Conservation (phyloP, 306 rosid species). For the Cicer pinnatifidum region DNA sequence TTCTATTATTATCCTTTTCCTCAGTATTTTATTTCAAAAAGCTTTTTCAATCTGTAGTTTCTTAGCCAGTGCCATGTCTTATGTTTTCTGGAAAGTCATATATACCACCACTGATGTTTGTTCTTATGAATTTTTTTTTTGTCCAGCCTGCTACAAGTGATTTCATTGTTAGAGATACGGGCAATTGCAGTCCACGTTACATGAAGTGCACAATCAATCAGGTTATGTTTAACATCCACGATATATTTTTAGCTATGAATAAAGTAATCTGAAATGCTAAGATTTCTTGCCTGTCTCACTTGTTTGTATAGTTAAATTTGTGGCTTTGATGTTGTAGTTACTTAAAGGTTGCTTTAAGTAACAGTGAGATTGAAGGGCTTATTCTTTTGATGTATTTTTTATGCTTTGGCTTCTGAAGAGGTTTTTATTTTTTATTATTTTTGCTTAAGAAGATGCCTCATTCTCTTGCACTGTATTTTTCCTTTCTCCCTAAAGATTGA, state of each 20-base stretch:
- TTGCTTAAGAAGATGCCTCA: neutral
- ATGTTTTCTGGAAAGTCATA: constrained; percentile 40
- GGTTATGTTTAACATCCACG: constrained; percentile 55
- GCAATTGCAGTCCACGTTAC: constrained; percentile 98
- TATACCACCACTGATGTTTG: constrained; percentile 24
- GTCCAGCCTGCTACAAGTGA: constrained; percentile 95
- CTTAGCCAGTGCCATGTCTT: constrained; percentile 20
- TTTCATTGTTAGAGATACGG: constrained; percentile 81
- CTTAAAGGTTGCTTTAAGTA: constrained; percentile 20
- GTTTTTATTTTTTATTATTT: neutral
- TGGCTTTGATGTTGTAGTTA: constrained; percentile 30
- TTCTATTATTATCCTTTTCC: constrained; percentile 3
- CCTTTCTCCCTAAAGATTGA: constrained; percentile 1
- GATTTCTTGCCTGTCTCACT: constrained; percentile 27
- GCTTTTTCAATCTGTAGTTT: constrained; percentile 27
- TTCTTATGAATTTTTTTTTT: constrained; percentile 33
- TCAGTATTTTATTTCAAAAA: constrained; percentile 3
- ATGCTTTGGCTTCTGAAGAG: constrained; percentile 34
- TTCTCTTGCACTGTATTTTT: constrained; percentile 20
- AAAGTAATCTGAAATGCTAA: constrained; percentile 22
- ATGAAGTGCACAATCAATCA: constrained; percentile 98
- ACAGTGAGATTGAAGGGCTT: neutral
- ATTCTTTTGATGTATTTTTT: constrained; percentile 35
- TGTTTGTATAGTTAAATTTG: constrained; percentile 40
- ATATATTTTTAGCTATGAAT: constrained; percentile 39